Conservation (phyloP, 768 basidiomycete genomes). For the Mycena haematopus region DNA sequence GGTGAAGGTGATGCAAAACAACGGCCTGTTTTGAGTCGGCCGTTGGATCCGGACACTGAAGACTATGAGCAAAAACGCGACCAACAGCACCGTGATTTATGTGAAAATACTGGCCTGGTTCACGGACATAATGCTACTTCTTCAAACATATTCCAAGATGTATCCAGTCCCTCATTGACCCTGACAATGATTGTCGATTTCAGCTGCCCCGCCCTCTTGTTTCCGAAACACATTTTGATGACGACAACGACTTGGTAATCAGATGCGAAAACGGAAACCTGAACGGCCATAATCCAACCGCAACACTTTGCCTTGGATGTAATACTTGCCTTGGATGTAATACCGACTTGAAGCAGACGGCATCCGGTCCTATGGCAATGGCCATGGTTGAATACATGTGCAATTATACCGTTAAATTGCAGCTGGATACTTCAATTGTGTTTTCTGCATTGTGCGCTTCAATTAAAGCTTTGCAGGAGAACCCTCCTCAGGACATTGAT, state of each 20-base stretch:
- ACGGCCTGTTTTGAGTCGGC: too few relatives aligned
- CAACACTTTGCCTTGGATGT: too few relatives aligned
- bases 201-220: constrained; percentile 18
- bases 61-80: too few relatives aligned
- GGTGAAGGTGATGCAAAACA: too few relatives aligned
- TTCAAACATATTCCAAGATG: not conserved
- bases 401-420: constrained; percentile 25
- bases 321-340: too few relatives aligned
- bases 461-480: constrained; percentile 17
- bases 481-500: constrained; percentile 20
- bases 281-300: not conserved
- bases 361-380: constrained; percentile 24
- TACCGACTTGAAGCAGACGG: constrained; percentile 22
- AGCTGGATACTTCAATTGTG: too few relatives aligned
- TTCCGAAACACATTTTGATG: constrained; percentile 17
- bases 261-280: constrained; percentile 11
- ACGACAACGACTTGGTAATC: constrained; percentile 11
- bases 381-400: constrained; percentile 20
- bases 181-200: constrained; percentile 25
- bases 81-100: too few relatives aligned
- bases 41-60: too few relatives aligned
- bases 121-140: too few relatives aligned
- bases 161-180: constrained; percentile 7
- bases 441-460: constrained; percentile 23
- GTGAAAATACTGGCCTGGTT: too few relatives aligned